Base-by-base conservation (phyloP, 1,284 basidiomycete genomes). In the Melampsora americana region DNA sequence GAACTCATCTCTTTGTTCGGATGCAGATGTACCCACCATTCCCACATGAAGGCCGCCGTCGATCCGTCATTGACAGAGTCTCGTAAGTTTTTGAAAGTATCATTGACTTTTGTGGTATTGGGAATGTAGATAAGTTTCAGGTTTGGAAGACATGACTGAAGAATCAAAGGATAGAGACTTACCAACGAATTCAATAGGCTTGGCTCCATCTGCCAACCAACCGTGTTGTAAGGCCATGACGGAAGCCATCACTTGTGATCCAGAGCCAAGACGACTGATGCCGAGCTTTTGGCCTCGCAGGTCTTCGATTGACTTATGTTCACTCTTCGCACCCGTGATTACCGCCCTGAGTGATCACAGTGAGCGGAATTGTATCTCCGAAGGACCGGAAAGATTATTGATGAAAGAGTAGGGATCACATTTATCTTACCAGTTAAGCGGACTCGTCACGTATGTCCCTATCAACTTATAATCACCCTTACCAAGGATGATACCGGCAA, bases 401-500 rank as follows among this genome's bases (percentile, higher is more conserved):
- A 16, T 30, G 11, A 30, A 48, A 66, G 60, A 35, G n/a, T 12
- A 42, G 28, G 74, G 67, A 64, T n/a, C n/a, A n/a, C n/a, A n/a
- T n/a, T n/a, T n/a, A n/a, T 81, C 85, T 64, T 78, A 89, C 93
- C 93, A 95, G 84, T 92, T 90, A 61, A 95, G 85, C 3, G 92
- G 91, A 9, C 91, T 92, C 0, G 88, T 88, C 68, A 98, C 95
- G 82, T 95, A 98, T 81, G 91, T 92, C 2, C 95, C 95, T 2
- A 95, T 89, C 18, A 98, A 89, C 82, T 91, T 93, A 84, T 96
- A 98, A 18, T 90, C 88, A 69, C 87, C 86, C 0, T 91, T 90
- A 0, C 93, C 92, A 78, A 91, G 91, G 14, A 92, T 93, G 69
- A 97, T 92, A 0, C 95, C 95, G 64, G 93, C 91, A 79, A 97